phyloP scores from a whole-genome alignment of 768 basidiomycete species.

The Kwoniella bestiolae region DNA sequence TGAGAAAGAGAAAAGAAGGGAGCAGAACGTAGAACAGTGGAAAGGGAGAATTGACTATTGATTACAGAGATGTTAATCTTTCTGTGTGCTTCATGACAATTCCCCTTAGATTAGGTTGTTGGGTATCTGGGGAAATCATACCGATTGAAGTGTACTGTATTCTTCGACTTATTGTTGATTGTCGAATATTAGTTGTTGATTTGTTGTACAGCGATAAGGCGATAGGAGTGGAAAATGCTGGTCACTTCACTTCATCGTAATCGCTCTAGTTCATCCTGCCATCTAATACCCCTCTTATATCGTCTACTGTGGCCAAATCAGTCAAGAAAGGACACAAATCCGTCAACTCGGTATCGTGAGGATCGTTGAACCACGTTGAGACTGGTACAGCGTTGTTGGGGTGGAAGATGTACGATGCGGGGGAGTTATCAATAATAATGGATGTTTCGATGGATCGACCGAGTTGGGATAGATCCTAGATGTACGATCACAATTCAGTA shows the following conservation, averaged over 20 bases:
- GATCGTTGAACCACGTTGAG: slow-evolving; percentile 99
- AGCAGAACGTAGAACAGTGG: background rate
- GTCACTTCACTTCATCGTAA: background rate
- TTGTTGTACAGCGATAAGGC: background rate
- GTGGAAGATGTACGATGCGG: slow-evolving; percentile 98
- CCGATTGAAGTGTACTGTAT: too few relatives aligned
- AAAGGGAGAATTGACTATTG: background rate
- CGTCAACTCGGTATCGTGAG: slow-evolving; percentile 95
- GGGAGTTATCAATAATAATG: slow-evolving; percentile 98
- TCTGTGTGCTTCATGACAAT: background rate
- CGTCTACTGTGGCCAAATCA: slow-evolving; percentile 80
- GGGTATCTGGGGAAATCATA: too few relatives aligned
- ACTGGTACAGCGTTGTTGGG: slow-evolving; percentile 99
- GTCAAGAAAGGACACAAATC: slow-evolving; percentile 93
- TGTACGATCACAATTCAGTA: background rate
- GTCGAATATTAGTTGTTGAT: too few relatives aligned
- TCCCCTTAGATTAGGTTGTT: background rate
- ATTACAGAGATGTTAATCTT: background rate
- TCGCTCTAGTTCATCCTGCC: slow-evolving; percentile 57
- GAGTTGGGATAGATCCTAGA: slow-evolving; percentile 91
- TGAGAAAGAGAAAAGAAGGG: background rate
- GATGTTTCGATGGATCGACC: slow-evolving; percentile 91
- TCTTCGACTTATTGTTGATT: too few relatives aligned
- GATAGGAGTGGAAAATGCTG: background rate
- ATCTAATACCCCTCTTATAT: slow-evolving; percentile 89